A percentile compares a stretch with the other conserved stretches of the same genome.
phyloP scores from a whole-genome alignment of 164 flowering plant genomes.

The Hamamelis virginiana region DNA sequence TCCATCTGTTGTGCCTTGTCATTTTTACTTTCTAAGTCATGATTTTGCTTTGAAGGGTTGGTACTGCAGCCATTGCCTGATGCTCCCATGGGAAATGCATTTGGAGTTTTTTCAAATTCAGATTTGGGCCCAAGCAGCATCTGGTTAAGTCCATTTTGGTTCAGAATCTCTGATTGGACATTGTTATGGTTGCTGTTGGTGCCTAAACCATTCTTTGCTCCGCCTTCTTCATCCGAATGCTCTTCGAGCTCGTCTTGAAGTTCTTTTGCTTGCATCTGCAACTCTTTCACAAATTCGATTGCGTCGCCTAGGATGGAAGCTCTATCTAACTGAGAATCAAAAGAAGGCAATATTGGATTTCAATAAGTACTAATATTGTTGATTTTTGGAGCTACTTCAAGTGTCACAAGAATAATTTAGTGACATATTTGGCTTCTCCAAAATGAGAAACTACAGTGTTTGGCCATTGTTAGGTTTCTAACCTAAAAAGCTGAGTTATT shows the following conservation, averaged over 20 bases:
- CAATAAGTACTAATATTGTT: not conserved
- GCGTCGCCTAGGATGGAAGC: conserved; percentile 91
- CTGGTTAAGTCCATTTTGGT: conserved; percentile 17
- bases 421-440: too few species aligned
- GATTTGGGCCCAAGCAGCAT: conserved; percentile 22
- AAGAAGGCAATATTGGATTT: not conserved
- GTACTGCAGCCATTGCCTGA: conserved; percentile 19
- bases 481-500: too few species aligned
- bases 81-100: conserved; percentile 28
- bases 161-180: conserved; percentile 23
- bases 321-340: conserved; percentile 61
- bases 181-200: conserved; percentile 19
- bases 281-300: conserved; percentile 72
- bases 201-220: conserved; percentile 11
- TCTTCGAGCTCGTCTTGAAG: conserved; percentile 83
- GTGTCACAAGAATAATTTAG: too few species aligned
- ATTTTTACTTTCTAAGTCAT: conserved; percentile 25
- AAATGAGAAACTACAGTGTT: too few species aligned
- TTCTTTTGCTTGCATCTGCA: conserved; percentile 70
- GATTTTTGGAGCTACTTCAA: too few species aligned
- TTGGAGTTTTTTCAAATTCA: conserved; percentile 28
- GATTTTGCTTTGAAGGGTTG: conserved; percentile 24
- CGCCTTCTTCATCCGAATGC: conserved; percentile 51
- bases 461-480: too few species aligned
- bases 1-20: conserved; percentile 80